phyloP scores from a whole-genome alignment of 1,139 yeast species.

The Yamadazyma blattariae region DNA sequence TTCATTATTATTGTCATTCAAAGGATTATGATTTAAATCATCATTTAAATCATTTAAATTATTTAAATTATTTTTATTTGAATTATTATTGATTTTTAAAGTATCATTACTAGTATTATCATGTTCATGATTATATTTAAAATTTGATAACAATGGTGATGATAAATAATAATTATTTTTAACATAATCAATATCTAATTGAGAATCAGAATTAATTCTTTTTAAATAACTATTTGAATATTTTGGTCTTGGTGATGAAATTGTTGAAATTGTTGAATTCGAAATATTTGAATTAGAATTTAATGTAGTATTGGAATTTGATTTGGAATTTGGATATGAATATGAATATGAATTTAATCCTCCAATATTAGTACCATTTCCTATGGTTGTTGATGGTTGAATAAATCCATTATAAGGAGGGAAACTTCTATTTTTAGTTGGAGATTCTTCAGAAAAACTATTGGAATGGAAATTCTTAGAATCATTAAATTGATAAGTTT shows the following conservation, averaged over 20 bases:
- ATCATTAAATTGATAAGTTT: neutral
- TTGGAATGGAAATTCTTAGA: neutral
- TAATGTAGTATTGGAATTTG: neutral
- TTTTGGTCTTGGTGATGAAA: slow-evolving; percentile 24
- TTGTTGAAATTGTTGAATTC: slow-evolving; percentile 6
- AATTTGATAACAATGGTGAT: slow-evolving; percentile 34
- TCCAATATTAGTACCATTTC: too few relatives aligned
- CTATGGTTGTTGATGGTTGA: neutral
- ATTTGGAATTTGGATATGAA: neutral
- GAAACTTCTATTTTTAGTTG: neutral
- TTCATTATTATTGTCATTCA: neutral
- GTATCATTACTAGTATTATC: slow-evolving; percentile 6
- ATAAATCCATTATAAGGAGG: neutral
- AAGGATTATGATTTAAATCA: neutral
- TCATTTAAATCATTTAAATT: slow-evolving; percentile 8
- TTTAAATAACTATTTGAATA: slow-evolving; percentile 40
- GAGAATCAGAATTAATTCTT: slow-evolving; percentile 30
- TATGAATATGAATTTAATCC: neutral
- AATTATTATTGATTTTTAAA: neutral
- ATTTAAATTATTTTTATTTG: slow-evolving; percentile 2
- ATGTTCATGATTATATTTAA: slow-evolving; percentile 7
- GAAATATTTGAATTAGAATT: neutral
- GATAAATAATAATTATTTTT: slow-evolving; percentile 37
- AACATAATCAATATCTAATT: slow-evolving; percentile 29
- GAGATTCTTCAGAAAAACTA: slow-evolving; percentile 1